These are phyloP conservation scores for Parastagonospora avenae DNA, from an alignment of 2,329 filamentous ascomycete species.

Conservation along the genomic window DNA sequence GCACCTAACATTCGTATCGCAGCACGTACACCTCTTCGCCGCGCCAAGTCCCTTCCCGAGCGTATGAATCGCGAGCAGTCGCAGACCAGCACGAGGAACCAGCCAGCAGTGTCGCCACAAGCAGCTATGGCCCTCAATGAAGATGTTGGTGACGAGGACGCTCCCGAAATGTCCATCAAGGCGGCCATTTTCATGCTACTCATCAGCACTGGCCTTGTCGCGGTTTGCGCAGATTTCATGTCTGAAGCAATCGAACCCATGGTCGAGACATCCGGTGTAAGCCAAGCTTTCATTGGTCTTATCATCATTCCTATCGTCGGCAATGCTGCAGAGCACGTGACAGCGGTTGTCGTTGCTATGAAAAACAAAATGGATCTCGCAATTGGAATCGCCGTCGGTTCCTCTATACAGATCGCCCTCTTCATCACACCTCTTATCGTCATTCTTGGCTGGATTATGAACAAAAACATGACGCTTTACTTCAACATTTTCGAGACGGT, in stretches of 20 bases:
- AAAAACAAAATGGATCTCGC: slow-evolving; percentile 88
- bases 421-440: slow-evolving; percentile 79
- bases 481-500: slow-evolving; percentile 68
- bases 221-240: slow-evolving; percentile 72
- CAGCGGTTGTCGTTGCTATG: slow-evolving; percentile 76
- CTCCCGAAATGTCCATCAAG: slow-evolving; percentile 60
- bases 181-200: slow-evolving; percentile 61
- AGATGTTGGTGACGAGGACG: slow-evolving; percentile 36
- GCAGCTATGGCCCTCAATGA: slow-evolving; percentile 23
- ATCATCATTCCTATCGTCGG: slow-evolving; percentile 84
- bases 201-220: slow-evolving; percentile 61
- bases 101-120: slow-evolving; percentile 24
- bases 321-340: slow-evolving; percentile 82
- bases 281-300: slow-evolving; percentile 76
- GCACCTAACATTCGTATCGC: slow-evolving; percentile 40
- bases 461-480: slow-evolving; percentile 69
- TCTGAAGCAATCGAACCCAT: slow-evolving; percentile 74
- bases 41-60: slow-evolving; percentile 45
- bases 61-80: slow-evolving; percentile 36
- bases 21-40: slow-evolving; percentile 35
- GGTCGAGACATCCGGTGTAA: slow-evolving; percentile 64
- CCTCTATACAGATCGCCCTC: slow-evolving; percentile 78
- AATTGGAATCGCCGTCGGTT: slow-evolving; percentile 80
- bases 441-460: slow-evolving; percentile 78
- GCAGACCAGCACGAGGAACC: slow-evolving; percentile 19